Conservation (phyloP, 345 rosid species). For the Corchorus capsularis region DNA sequence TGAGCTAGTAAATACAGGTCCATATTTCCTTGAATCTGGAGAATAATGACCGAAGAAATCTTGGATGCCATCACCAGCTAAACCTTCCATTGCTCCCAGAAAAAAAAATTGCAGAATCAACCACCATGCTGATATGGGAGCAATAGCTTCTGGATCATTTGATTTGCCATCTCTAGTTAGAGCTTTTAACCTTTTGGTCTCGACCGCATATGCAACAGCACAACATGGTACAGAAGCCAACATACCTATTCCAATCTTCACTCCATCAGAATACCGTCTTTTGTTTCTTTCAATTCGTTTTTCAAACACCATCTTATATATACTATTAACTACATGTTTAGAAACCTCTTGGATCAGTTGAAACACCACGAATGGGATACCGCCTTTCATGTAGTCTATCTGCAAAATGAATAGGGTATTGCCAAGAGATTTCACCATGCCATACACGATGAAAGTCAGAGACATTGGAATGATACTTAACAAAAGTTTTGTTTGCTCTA, state of each 20-base stretch:
- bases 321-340: background rate
- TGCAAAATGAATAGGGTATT: background rate
- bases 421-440: slow-evolving; percentile 4
- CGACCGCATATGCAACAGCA: background rate
- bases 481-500: background rate
- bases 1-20: background rate
- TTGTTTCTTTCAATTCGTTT: background rate
- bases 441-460: background rate
- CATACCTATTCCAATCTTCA: background rate
- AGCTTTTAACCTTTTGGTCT: background rate
- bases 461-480: background rate
- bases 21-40: slow-evolving; percentile 9
- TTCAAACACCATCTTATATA: background rate
- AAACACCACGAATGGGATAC: background rate
- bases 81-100: background rate
- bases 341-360: background rate
- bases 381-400: background rate
- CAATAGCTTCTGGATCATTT: background rate
- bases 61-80: background rate
- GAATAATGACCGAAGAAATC: background rate
- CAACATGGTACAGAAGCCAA: background rate
- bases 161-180: no score
- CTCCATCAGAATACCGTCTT: background rate
- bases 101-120: background rate
- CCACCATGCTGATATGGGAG: background rate